Base-by-base conservation (phyloP, 2,329 filamentous ascomycete genomes). In the Colletotrichum sp. region DNA sequence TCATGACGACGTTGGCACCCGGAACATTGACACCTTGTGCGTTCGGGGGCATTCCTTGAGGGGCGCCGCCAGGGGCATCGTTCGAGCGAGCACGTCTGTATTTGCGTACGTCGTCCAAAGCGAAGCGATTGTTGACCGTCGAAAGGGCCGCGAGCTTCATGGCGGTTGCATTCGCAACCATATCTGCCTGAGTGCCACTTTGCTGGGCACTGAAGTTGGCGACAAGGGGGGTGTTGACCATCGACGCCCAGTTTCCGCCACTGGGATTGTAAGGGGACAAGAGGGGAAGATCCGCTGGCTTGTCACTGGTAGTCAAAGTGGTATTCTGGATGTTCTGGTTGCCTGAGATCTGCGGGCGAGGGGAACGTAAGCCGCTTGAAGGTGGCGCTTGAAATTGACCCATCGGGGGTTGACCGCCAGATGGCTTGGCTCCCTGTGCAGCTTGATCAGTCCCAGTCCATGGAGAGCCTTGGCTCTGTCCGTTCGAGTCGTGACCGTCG, bases 101-200 rank as follows among this genome's bases (percentile, higher is more conserved):
- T 87, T 99, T 99, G 82, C 96, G 95, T 77, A 98, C 96, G 84
- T 99, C 97, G 81, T 99, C 97, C 75, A 99, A 90, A 69, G 97
- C 96, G 81, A 99, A 98, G 57, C 97, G 95, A 85, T 99, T 99
- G 88, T 99, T 99, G 66, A 99, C 97, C 4, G 97, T 99, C 7
- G 96, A 99, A 62, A 99, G 89, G 21, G 97, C 97, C 62, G 97
- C 97, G 68, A 99, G 91, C 85, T 99, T 99, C 97, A 99, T 99
- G 26, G 97, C 97, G 18, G 97, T 99, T 30, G 97, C 97, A 83
- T 99, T 99, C 75, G 97, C 97, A 74, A 99, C 94, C 96, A 99
- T 99, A 82, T 99, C 97, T 18, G 96, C 96, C 84, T 98, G 96
- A 72, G 91, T 93, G 63, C 88, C 89, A 77, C 84, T 85, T 18